Evolutionary conservation across 371 early-diverging fungal genomes (phyloP), one percentile per base, ranked within the genome.

Genomic region (Rozella allomycis): DNA sequence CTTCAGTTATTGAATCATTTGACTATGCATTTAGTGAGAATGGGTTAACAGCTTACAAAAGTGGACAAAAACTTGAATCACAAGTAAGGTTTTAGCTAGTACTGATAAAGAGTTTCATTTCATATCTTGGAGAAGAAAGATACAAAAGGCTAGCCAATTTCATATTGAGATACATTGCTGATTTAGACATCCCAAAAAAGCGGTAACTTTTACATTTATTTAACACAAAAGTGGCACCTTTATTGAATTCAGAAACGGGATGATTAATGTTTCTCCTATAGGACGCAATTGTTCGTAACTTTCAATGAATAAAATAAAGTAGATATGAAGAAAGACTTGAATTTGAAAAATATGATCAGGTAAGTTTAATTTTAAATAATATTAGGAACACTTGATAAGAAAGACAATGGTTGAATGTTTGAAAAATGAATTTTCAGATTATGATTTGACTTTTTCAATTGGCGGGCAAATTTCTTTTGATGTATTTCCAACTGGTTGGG

Each of bases 381-480:
- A 33, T 38, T 45, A 57, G 48, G 43, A 56, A 49, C 67, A 71
- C 64, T 57, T 59, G 46, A 57, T 90, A 37, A 76, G 97, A 35
- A 54, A 70, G 30, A 74, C 74, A 45, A 78, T 98, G 52, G 87
- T 97, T 9, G 59, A 57, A 33, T 80, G 62, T 4, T 55, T 97
- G 20, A 72, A 75, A 55, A 54, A 64, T 22, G 72, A 82, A 45
- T 97, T 98, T 62, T 54, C 78, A 7, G 75, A 87, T 49, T 70
- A 73, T 43, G 70, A 67, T 8, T 55, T 97, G 46, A 86, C 83
- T 27, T 97, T 72, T 65, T 88, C 88, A 10, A 98, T 99, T 46
- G 99, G 97, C 28, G 98, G 98, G 11, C 91, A 99, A 56, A 99
- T 99, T 50, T 97, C 97, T 4, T 94, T 99, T 47, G 99, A 99